Base-by-base conservation (phyloP, 768 basidiomycete genomes). In the Serendipita indica region DNA sequence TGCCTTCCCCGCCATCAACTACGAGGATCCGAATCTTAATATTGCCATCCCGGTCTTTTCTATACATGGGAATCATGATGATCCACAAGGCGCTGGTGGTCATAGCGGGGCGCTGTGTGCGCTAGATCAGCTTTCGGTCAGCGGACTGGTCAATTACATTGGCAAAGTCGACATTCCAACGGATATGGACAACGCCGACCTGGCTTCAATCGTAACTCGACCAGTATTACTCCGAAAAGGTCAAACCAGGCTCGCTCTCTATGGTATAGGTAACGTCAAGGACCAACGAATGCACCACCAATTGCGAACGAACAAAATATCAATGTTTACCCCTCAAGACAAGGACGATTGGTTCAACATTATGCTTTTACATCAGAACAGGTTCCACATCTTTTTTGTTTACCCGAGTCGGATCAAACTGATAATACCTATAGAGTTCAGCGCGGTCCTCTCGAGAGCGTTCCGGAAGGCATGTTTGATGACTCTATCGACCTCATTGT, bases 21-120 rank as follows among this genome's bases (percentile, higher is more conserved):
- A 97, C 66, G 92, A 99, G 69, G 94, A 99, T 65, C 81, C 85
- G 1, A 98, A 99, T 68, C 75, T 97, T 59, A 99, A 99, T 68
- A 78, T 99, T 56, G 82, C 81, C 2, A 89, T 96, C n/a, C 96
- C 96, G 2, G 87, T 98, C 28, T 99, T 99, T 71, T 97, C 94
- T 0, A 98, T 99, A 57, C 96, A 99, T 66, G 96, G 96, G 39
- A 99, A 99, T 67, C 96, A 99, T 70, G 96, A 99, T 66, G 96
- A 99, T 65, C 96, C 96, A 33, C 96, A 98, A 72, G 96, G 96
- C 18, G 84, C 91, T 20, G 92, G 93, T 2, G 13, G 5, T 6
- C 62, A 94, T 90, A 86, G 92, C 74, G 96, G 96, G 7, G 96
- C 96, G 0, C 77, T 99, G 1, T 93, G 90, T 65, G 92, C 94